Base-by-base conservation (phyloP, 2,329 filamentous ascomycete species). In the Alternaria sp. region DNA sequence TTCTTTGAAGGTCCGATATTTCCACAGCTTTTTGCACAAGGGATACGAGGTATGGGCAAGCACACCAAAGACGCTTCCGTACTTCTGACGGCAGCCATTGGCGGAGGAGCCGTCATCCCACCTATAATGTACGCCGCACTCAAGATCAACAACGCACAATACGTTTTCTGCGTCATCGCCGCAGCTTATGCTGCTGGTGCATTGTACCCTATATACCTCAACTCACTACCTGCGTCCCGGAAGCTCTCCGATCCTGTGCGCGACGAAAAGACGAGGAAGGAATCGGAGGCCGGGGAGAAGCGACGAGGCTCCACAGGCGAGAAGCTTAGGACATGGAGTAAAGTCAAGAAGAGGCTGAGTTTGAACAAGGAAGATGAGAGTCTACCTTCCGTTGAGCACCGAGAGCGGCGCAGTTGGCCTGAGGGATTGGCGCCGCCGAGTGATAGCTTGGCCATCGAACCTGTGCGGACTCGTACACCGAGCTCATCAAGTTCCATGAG, bases 1-100 rank as follows among this genome's bases (percentile, higher is more conserved):
- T 83, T 87, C 62, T 86, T 87, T 63, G 84, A 88, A 74, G 85
- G 85, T 9, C 85, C 86, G 4, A 77, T 84, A 3, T 88, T 88
- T 73, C 80, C 83, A 39, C 81, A 86, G 48, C 84, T 87, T 54
- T 88, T 84, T 63, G 84, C 84, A 11, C 84, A 86, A 60, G 78
- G 80, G 3, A 78, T 89, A 9, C 84, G 86, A 23, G 86, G 86
- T 8, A 79, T 86, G 63, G 86, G 85, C 5, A 78, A 73, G 13
- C 82, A 86, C 67, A 88, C 85, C 14, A 88, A 87, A 66, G 80
- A 83, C 31, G 86, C 83, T 6, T 79, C 82, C 6, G 80, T 82
- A 0, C 64, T 85, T 3, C 72, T 89, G 42, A 84, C 85, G 0
- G 80, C 82, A 9, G 82, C 83, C 4, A 83, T 86, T 40, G 79